Conservation (phyloP, 257 asterid genomes). For the Misopates orontium region DNA sequence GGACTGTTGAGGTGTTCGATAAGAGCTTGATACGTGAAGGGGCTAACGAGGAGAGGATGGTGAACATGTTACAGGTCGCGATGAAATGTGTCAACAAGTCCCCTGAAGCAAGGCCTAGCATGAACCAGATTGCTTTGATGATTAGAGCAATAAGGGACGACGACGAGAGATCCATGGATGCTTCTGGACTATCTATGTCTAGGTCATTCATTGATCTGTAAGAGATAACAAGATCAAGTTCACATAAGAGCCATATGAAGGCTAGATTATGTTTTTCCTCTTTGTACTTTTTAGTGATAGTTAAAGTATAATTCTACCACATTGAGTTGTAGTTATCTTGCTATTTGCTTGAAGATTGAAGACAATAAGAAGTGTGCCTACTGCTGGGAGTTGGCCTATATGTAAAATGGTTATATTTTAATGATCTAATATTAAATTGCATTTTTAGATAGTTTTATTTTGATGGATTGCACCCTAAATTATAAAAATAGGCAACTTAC, state of each 20-base stretch:
- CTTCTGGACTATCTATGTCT: slow-evolving; percentile 41
- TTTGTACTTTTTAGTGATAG: neutral
- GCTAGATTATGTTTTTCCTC: neutral
- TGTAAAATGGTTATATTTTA: neutral
- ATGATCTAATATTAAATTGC: slow-evolving; percentile 19
- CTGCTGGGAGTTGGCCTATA: neutral
- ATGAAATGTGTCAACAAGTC: slow-evolving; percentile 52
- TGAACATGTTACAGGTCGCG: slow-evolving; percentile 59
- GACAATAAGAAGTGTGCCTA: neutral
- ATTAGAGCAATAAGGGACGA: slow-evolving; percentile 52
- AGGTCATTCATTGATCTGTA: slow-evolving; percentile 34
- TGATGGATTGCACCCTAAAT: too few relatives aligned
- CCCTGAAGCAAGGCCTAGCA: slow-evolving; percentile 47
- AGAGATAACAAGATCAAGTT: neutral
- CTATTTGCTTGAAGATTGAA: neutral
- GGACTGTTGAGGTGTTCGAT: slow-evolving; percentile 83
- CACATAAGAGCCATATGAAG: neutral
- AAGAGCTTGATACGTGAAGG: slow-evolving; percentile 58
- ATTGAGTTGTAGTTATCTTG: slow-evolving; percentile 5
- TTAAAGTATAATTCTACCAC: neutral
- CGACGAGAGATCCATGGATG: slow-evolving; percentile 63
- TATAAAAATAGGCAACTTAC: too few relatives aligned
- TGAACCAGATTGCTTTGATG: slow-evolving; percentile 52
- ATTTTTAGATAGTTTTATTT: slow-evolving; percentile 15
- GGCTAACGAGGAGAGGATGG: slow-evolving; percentile 72